Evolutionary conservation across 1,139 yeast species (phyloP).

Genomic region (Lodderomyces parapsilosis): DNA sequence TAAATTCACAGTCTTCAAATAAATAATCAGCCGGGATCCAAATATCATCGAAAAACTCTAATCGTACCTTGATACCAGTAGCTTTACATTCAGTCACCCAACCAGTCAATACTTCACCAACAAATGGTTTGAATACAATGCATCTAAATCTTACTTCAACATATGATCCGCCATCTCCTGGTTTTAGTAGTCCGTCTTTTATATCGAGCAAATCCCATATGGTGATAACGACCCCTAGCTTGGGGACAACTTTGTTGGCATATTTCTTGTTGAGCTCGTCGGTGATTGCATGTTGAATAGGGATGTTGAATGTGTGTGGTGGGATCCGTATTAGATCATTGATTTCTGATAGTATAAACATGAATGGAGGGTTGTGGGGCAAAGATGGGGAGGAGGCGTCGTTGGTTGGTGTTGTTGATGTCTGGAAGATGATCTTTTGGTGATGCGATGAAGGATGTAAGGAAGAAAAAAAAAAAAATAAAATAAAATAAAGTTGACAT

Average conservation of each 20-base stretch:
- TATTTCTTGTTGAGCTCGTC: constrained; percentile 83
- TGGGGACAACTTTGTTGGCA: constrained; percentile 78
- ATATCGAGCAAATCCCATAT: constrained; percentile 79
- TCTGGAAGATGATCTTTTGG: background rate
- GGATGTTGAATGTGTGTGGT: constrained; percentile 77
- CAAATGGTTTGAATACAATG: constrained; percentile 87
- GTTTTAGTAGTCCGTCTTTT: constrained; percentile 84
- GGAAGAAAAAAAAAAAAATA: background rate
- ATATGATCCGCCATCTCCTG: constrained; percentile 94
- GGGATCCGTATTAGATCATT: constrained; percentile 85
- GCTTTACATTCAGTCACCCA: constrained; percentile 87
- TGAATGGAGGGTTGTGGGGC: constrained; percentile 20
- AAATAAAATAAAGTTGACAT: too few species aligned
- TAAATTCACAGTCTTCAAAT: constrained; percentile 75
- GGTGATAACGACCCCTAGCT: constrained; percentile 79
- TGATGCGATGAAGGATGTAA: background rate
- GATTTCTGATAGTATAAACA: constrained; percentile 83
- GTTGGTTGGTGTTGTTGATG: constrained; percentile 1
- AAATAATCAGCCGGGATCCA: constrained; percentile 79
- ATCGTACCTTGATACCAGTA: constrained; percentile 79
- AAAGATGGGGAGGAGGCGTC: background rate
- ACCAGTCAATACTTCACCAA: constrained; percentile 92
- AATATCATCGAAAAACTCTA: constrained; percentile 90
- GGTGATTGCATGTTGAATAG: constrained; percentile 66
- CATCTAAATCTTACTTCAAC: constrained; percentile 74